These are phyloP conservation scores for Phytopythium chamaehyphon DNA, from an alignment of 352 stramenopile genomes.

Conservation along the genomic window DNA sequence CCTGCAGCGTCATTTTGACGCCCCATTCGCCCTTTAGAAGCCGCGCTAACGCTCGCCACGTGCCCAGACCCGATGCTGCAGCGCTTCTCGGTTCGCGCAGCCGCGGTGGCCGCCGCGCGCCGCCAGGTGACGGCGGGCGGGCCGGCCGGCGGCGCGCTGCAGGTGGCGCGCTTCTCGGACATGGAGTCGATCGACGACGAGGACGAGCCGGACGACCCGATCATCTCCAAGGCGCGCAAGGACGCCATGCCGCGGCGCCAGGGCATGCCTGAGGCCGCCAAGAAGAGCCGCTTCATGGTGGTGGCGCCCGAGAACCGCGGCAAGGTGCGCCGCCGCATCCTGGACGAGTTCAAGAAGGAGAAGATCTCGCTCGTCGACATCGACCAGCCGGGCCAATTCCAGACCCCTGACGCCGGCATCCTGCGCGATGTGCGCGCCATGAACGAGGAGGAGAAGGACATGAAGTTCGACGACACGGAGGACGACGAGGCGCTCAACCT, in stretches of 20 bases:
- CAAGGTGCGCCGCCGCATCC: slow-evolving; percentile 68
- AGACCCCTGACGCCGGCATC: slow-evolving; percentile 55
- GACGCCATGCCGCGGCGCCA: slow-evolving; percentile 59
- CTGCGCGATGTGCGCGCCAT: slow-evolving; percentile 64
- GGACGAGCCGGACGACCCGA: slow-evolving; percentile 63
- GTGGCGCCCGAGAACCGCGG: slow-evolving; percentile 70
- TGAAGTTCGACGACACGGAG: slow-evolving; percentile 60
- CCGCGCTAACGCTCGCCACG: too few species aligned
- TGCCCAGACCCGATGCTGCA: slow-evolving; percentile 46
- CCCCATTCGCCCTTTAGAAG: background rate
- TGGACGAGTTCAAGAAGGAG: slow-evolving; percentile 81
- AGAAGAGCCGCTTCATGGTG: slow-evolving; percentile 73
- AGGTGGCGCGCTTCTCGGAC: slow-evolving; percentile 43
- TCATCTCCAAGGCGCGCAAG: slow-evolving; percentile 63
- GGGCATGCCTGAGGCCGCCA: slow-evolving; percentile 66
- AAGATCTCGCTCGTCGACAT: slow-evolving; percentile 55
- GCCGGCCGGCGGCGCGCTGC: slow-evolving; percentile 21
- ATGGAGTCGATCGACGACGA: slow-evolving; percentile 59
- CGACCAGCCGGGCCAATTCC: slow-evolving; percentile 36
- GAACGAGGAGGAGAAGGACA: slow-evolving; percentile 67
- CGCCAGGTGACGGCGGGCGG: slow-evolving; percentile 11
- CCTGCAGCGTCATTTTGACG: background rate
- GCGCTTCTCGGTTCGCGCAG: slow-evolving; percentile 47
- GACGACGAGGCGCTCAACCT: slow-evolving; percentile 66
- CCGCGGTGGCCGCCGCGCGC: slow-evolving; percentile 22